phyloP scores from a whole-genome alignment of 73 alveolate genomes.

The Stentor roeselii region DNA sequence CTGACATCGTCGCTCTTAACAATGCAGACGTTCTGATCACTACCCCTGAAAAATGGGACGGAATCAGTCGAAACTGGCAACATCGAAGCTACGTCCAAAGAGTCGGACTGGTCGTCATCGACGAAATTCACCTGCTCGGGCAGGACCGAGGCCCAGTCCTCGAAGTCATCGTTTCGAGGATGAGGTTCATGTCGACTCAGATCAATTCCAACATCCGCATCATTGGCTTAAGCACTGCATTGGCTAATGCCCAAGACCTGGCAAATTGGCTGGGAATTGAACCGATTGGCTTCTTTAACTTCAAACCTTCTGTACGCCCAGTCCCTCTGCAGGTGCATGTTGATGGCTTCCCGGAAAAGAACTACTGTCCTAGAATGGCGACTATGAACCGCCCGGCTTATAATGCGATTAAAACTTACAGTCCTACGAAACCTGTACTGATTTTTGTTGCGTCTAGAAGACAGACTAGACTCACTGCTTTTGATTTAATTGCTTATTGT shows the following conservation, averaged over 20 bases:
- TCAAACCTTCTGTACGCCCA: slow-evolving; percentile 99
- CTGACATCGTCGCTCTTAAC: slow-evolving; percentile 74
- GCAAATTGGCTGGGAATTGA: slow-evolving; percentile 99
- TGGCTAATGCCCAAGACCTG: slow-evolving; percentile 99
- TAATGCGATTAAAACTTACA: slow-evolving; percentile 92
- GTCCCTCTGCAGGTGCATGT: slow-evolving; percentile 99
- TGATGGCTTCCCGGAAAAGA: slow-evolving; percentile 97
- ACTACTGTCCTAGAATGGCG: slow-evolving; percentile 70
- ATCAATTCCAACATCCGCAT: slow-evolving; percentile 72
- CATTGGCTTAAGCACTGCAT: slow-evolving; percentile 97
- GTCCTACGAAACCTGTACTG: slow-evolving; percentile 90
- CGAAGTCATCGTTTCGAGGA: slow-evolving; percentile 98
- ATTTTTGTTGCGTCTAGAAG: slow-evolving; percentile 95
- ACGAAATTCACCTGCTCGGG: slow-evolving; percentile 99
- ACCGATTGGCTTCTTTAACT: slow-evolving; percentile 94
- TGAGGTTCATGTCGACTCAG: slow-evolving; percentile 86
- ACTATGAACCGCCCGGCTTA: slow-evolving; percentile 99
- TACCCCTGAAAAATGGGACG: slow-evolving; percentile 99
- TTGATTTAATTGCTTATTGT: slow-evolving; percentile 89
- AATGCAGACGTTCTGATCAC: slow-evolving; percentile 85
- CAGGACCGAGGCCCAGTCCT: slow-evolving; percentile 98
- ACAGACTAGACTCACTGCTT: slow-evolving; percentile 98
- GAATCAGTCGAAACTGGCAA: slow-evolving; percentile 99
- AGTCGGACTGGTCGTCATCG: slow-evolving; percentile 97
- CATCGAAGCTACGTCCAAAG: slow-evolving; percentile 93